Evolutionary conservation across 345 rosid genomes (phyloP).

Genomic region (rapeseed (Brassica napus)): DNA sequence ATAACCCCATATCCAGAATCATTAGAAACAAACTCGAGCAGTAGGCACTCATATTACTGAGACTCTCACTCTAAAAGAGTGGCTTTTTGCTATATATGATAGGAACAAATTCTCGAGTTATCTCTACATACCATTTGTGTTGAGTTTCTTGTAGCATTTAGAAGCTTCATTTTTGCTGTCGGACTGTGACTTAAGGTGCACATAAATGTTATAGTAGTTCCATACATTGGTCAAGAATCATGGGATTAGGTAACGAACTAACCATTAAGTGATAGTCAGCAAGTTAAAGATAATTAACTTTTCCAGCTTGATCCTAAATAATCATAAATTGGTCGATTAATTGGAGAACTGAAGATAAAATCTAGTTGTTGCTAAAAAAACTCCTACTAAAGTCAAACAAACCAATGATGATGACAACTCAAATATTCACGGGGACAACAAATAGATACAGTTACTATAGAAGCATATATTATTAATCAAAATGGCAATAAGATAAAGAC

Average conservation of each 20-base stretch:
- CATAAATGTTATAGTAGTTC: background rate
- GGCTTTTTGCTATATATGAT: background rate
- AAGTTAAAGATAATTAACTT: background rate
- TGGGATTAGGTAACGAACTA: background rate
- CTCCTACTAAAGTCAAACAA: too few species aligned
- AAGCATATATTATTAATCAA: too few species aligned
- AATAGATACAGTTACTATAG: too few species aligned
- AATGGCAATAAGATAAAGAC: too few species aligned
- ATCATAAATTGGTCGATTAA: background rate
- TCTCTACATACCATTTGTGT: background rate
- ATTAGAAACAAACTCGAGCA: too few species aligned
- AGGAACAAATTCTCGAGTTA: background rate
- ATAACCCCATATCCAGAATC: too few species aligned
- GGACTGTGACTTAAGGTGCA: background rate
- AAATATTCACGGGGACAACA: too few species aligned
- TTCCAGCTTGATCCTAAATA: background rate
- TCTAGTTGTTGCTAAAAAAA: too few species aligned
- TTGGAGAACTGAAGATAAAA: too few species aligned
- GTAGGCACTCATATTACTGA: too few species aligned
- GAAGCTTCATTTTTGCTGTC: background rate
- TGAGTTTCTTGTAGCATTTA: background rate
- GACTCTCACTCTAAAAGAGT: too few species aligned
- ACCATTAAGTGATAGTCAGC: background rate
- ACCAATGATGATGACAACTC: too few species aligned
- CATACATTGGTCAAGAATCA: background rate